Percentiles rank a stretch among this genome's conserved stretches.
phyloP scores from a whole-genome alignment of 371 early-diverging fungal species.

The Blakeslea trispora region DNA sequence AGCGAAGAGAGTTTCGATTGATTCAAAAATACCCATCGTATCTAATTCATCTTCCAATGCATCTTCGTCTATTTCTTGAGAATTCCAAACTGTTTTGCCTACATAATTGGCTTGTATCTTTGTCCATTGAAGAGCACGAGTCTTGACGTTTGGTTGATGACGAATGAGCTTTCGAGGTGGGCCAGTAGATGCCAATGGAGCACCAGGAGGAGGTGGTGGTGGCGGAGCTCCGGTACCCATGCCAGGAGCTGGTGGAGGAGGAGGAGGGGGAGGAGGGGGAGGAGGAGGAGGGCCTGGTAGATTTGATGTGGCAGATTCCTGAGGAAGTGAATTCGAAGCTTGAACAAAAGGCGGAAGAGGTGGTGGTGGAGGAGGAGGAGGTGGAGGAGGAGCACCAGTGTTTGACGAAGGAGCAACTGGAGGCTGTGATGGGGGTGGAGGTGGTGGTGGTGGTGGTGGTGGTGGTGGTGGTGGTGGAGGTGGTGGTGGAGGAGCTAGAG shows the following conservation, averaged over 20 bases:
- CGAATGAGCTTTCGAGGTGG: conserved; percentile 58
- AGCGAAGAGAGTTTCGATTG: conserved; percentile 74
- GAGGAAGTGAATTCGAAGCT: conserved; percentile 11
- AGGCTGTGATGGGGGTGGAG: conserved; percentile 13
- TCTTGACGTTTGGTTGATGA: conserved; percentile 71
- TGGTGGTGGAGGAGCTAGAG: conserved; percentile 19
- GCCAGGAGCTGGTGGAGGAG: conserved; percentile 12
- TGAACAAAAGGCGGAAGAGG: conserved; percentile 19
- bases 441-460: conserved; percentile 21
- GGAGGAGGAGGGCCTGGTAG: not conserved
- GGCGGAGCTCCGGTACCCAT: conserved; percentile 44
- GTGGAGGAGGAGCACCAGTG: conserved; percentile 29
- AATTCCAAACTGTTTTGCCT: conserved; percentile 63
- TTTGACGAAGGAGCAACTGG: not conserved
- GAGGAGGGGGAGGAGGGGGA: conserved; percentile 21
- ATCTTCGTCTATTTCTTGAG: conserved; percentile 48
- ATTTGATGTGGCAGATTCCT: not conserved
- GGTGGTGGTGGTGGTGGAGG: not conserved
- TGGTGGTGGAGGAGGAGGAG: conserved; percentile 27
- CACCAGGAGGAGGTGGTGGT: conserved; percentile 35
- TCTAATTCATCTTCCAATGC: conserved; percentile 57
- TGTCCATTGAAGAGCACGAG: conserved; percentile 87
- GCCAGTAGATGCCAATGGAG: conserved; percentile 37
- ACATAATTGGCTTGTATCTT: conserved; percentile 69
- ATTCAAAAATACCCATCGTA: conserved; percentile 63